phyloP scores from a whole-genome alignment of 306 rosid genomes.

The Mucuna pruriens region DNA sequence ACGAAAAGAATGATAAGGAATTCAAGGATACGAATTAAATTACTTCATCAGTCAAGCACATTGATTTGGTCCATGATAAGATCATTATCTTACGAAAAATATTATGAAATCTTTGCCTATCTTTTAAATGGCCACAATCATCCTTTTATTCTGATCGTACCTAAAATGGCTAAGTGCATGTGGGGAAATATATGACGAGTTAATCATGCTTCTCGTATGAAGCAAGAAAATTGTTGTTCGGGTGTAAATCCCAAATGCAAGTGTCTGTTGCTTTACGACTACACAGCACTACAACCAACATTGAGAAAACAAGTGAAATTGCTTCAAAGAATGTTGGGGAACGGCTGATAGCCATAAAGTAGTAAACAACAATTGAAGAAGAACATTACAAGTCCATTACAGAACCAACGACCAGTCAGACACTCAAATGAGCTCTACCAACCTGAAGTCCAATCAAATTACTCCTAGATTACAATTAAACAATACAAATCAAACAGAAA shows the following conservation, averaged over 20 bases:
- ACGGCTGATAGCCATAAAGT: neutral
- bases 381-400: conserved; percentile 34
- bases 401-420: conserved; percentile 30
- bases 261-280: no score
- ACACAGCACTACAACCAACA: neutral
- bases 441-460: conserved; percentile 34
- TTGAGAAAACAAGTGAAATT: conserved; percentile 13
- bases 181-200: no score
- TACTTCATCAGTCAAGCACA: neutral
- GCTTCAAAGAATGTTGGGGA: conserved; percentile 10
- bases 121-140: no score
- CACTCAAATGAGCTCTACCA: conserved; percentile 30
- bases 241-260: neutral
- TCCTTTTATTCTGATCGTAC: no score
- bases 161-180: no score
- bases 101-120: no score
- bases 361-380: conserved; percentile 31
- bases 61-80: no score
- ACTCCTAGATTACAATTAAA: conserved; percentile 29
- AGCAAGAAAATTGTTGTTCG: neutral
- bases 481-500: conserved; percentile 36
- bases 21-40: neutral
- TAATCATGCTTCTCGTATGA: neutral
- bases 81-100: no score
- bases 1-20: neutral